These are phyloP conservation scores for Alloteropsis semialata DNA, from an alignment of 176 grass and related monocot genomes.

Conservation along the genomic window DNA sequence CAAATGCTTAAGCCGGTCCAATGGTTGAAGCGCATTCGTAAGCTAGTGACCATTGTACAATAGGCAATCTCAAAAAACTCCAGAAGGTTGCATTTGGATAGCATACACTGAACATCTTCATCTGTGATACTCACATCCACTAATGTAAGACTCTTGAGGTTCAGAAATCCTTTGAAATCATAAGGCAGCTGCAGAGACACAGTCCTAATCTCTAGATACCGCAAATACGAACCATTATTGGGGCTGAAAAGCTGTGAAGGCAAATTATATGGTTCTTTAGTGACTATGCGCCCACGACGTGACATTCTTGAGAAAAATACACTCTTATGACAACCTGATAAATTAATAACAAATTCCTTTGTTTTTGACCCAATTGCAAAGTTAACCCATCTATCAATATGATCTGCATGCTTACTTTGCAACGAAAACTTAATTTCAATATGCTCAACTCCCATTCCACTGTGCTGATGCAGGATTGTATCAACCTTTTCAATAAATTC, in stretches of 20 bases:
- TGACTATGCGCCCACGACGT: too few species aligned
- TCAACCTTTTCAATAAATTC: background rate
- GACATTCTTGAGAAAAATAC: too few species aligned
- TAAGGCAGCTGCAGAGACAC: background rate
- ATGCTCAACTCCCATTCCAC: background rate
- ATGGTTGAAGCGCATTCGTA: background rate
- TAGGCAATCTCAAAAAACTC: background rate
- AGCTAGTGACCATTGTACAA: background rate
- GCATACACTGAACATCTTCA: background rate
- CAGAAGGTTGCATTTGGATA: background rate
- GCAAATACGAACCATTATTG: background rate
- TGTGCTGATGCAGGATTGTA: background rate
- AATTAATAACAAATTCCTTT: background rate
- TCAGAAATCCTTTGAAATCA: background rate
- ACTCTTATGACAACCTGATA: background rate
- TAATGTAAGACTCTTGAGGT: background rate
- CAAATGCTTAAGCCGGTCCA: background rate
- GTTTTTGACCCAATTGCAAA: background rate
- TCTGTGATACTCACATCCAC: background rate
- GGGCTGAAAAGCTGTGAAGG: background rate
- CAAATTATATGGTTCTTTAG: background rate
- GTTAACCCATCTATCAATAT: background rate
- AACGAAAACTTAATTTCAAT: background rate
- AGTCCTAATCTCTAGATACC: background rate
- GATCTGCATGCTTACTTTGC: background rate